These are phyloP conservation scores for Dictyostelium firmibasis DNA, from an alignment of 78 protist species.

Conservation along the genomic window DNA sequence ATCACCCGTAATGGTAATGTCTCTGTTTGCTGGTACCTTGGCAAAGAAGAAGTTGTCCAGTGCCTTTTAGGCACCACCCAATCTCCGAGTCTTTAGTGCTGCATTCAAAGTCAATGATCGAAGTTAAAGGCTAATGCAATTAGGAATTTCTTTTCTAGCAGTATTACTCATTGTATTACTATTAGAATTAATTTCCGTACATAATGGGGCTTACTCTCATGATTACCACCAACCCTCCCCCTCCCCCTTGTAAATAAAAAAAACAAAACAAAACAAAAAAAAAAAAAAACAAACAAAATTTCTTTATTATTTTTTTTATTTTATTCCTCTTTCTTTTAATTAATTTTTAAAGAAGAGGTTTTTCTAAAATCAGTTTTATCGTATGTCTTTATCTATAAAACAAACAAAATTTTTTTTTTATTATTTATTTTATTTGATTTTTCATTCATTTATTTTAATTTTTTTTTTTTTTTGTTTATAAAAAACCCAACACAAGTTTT, in stretches of 20 bases:
- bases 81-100: neutral
- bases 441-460: neutral
- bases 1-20: slow-evolving; percentile 28
- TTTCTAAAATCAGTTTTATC: too few species aligned
- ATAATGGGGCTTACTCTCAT: slow-evolving; percentile 47
- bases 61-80: neutral
- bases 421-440: neutral
- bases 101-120: slow-evolving; percentile 13
- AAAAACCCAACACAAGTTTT: too few species aligned
- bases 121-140: slow-evolving; percentile 27
- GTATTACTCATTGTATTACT: neutral
- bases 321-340: neutral
- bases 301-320: neutral
- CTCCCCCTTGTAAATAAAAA: slow-evolving; percentile 1
- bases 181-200: neutral
- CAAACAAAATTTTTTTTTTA: neutral
- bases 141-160: neutral
- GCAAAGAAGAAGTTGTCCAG: slow-evolving; percentile 17
- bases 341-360: too few species aligned
- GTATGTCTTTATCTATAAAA: too few species aligned
- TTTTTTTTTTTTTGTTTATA: neutral
- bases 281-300: neutral
- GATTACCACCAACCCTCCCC: slow-evolving; percentile 28
- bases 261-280: slow-evolving; percentile 1
- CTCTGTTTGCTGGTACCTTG: neutral